Base-by-base conservation (phyloP, 345 rosid species). In the Arabis alpina region DNA sequence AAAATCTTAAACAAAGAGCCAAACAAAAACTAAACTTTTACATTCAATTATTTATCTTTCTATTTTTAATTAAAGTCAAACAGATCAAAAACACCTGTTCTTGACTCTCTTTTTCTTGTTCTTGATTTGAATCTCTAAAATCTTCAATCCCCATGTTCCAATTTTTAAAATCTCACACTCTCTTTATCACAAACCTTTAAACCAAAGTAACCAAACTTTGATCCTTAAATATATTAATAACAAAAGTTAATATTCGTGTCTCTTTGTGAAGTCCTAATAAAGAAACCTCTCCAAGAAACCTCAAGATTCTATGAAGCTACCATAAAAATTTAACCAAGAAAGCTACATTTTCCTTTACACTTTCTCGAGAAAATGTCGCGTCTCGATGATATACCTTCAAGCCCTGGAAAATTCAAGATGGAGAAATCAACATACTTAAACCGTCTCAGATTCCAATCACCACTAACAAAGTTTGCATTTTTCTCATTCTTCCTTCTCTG, bases 351-450 rank as follows among this genome's bases (percentile, higher is more conserved):
- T 14, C 74, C 59, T 8, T n/a, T 37, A 19, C 67, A 62, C 40
- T 43, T 70, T 45, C 41, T 48, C 55, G 10, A 50, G 54, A 47
- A 76, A 80, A 86, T 85, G 88, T 88, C 93, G 16, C 93, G 88
- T 74, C 97, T 82, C 74, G 93, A 92, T 64, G 74, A 88, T 76
- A 83, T 70, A 51, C 97, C 98, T 8, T 90, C 97, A 39, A 90
- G 97, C 36, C 92, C 95, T 2, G 98, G 96, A 41, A 93, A 93
- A 66, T 90, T 93, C 92, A 93, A 93, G 90, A 90, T 93, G 87
- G 98, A 93, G 19, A 93, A 88, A 77, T 84, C 96, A 7, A 77
- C 93, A 0, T 88, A 83, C 76, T 44, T 78, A 2, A 73, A 75
- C 66, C 83, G 92, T 12, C 39, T 81, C 61, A 76, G 96, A 69